Conservation (phyloP, 306 rosid genomes). For the Vicia villosa region DNA sequence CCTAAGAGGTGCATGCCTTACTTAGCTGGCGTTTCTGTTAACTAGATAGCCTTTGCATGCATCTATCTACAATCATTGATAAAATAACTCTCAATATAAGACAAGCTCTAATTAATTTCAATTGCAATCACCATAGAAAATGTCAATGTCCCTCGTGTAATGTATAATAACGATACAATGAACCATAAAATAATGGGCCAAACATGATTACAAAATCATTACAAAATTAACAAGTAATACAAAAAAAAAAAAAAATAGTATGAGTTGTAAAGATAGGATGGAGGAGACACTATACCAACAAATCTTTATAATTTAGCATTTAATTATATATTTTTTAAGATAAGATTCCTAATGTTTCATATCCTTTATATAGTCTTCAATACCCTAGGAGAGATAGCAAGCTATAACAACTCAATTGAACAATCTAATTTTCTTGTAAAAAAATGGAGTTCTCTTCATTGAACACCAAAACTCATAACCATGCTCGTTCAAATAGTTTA, state of each 20-base stretch:
- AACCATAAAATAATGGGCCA: conserved; percentile 30
- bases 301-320: conserved; percentile 31
- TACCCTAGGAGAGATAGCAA: conserved; percentile 27
- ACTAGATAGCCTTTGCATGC: conserved; percentile 13
- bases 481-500: conserved; percentile 47
- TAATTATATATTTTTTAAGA: conserved; percentile 12
- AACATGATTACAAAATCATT: conserved; percentile 26
- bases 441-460: conserved; percentile 42
- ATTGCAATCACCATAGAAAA: conserved; percentile 21
- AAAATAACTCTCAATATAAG: conserved; percentile 23
- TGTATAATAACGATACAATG: conserved; percentile 41
- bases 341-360: conserved; percentile 25
- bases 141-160: conserved; percentile 45
- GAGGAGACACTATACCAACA: conserved; percentile 32
- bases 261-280: conserved; percentile 48
- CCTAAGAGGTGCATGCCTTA: conserved; percentile 7
- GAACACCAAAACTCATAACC: conserved; percentile 38
- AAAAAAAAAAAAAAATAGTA: background rate
- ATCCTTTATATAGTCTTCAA: conserved; percentile 29
- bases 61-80: background rate
- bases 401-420: conserved; percentile 24
- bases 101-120: conserved; percentile 19
- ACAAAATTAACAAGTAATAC: conserved; percentile 2
- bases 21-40: conserved; percentile 15
- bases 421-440: conserved; percentile 5